Evolutionary conservation across 2,329 filamentous ascomycete genomes (phyloP).

Genomic region (Daldinia sp.): DNA sequence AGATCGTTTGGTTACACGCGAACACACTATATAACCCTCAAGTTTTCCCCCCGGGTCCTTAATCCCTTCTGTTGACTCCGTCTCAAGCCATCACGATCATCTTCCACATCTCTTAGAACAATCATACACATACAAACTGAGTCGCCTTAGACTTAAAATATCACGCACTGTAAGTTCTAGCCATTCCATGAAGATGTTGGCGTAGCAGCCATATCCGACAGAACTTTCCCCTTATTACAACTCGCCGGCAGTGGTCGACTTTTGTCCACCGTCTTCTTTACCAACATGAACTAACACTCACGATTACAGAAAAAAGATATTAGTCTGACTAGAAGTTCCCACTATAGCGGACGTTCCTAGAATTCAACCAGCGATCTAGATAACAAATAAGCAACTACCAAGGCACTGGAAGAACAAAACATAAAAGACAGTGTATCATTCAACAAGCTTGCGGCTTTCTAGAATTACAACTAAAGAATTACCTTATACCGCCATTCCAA

Average conservation of each 20-base stretch:
- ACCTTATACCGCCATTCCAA: conserved; percentile 21
- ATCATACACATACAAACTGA: background rate
- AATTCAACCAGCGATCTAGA: background rate
- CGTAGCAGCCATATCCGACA: background rate
- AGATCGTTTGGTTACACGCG: conserved; percentile 27
- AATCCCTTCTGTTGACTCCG: conserved; percentile 19
- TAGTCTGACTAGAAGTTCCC: background rate
- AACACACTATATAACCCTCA: conserved; percentile 40
- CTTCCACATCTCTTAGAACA: conserved; percentile 4
- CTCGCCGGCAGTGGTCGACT: background rate
- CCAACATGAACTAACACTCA: background rate
- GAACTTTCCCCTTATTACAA: background rate
- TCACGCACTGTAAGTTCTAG: background rate
- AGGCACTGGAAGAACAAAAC: background rate
- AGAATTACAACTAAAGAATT: background rate
- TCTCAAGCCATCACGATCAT: conserved; percentile 22
- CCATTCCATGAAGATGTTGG: background rate
- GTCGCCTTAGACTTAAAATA: background rate
- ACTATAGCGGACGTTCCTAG: background rate
- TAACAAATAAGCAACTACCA: background rate
- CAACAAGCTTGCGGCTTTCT: background rate
- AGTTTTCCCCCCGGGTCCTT: conserved; percentile 17
- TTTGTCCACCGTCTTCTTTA: background rate
- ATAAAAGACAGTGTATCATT: background rate
- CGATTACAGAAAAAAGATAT: background rate